Conservation (phyloP, 768 basidiomycete species). For the Candolleomyces aberdarensis region DNA sequence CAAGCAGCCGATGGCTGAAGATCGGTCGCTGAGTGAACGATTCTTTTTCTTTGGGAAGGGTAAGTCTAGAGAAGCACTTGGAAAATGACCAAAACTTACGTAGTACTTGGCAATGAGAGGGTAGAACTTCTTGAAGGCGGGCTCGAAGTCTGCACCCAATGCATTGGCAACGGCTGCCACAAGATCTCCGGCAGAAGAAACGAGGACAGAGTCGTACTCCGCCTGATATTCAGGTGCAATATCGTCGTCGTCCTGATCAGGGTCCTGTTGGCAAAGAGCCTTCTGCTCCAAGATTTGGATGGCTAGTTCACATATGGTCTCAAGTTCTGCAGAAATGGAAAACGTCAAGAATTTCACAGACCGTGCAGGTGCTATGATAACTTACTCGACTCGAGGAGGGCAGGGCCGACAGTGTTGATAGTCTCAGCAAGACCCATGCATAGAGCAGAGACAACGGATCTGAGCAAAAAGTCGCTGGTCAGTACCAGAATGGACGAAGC, state of each 20-base stretch:
- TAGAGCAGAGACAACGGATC: conserved; percentile 83
- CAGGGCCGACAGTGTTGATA: conserved; percentile 88
- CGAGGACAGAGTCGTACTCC: conserved; percentile 94
- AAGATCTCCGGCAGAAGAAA: conserved; percentile 92
- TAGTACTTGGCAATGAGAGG: conserved; percentile 91
- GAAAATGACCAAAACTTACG: conserved; percentile 43
- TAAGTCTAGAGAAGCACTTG: background rate
- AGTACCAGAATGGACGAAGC: conserved; percentile 6
- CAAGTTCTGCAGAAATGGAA: conserved; percentile 48
- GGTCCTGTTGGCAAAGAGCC: conserved; percentile 94
- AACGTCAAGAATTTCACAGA: background rate
- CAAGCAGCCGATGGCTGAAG: conserved; percentile 88
- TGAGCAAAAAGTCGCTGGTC: conserved; percentile 31
- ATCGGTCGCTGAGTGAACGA: conserved; percentile 87
- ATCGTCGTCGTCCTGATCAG: conserved; percentile 85
- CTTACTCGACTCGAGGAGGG: conserved; percentile 76
- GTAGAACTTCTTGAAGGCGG: conserved; percentile 82
- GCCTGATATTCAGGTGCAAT: conserved; percentile 88
- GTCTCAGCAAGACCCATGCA: conserved; percentile 90
- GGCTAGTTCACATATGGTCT: conserved; percentile 77
- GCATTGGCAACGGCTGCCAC: conserved; percentile 85
- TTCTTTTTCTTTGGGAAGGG: conserved; percentile 61
- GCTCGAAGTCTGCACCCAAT: conserved; percentile 81
- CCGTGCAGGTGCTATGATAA: conserved; percentile 7
- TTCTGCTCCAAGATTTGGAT: conserved; percentile 89